Percentiles rank a stretch among this genome's conserved stretches.
Conservation (phyloP, 2,329 filamentous ascomycete species). For the Penicillium polonicum region DNA sequence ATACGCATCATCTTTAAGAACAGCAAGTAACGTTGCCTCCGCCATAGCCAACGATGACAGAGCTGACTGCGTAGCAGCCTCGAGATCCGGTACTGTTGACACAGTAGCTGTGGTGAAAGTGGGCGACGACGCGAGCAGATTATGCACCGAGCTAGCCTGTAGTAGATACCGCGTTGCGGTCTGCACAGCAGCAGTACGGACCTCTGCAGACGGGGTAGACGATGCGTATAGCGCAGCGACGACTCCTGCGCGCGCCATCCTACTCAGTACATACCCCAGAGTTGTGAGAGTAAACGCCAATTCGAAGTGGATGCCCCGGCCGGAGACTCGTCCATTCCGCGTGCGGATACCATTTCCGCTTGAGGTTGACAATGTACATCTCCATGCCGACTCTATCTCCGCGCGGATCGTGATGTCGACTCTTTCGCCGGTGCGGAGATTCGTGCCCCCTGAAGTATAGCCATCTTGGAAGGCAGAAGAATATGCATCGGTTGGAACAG, state of each 20-base stretch:
- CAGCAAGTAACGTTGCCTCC: constrained; percentile 84
- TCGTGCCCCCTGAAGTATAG: not conserved
- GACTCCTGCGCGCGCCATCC: constrained; percentile 70
- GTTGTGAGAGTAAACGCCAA: constrained; percentile 75
- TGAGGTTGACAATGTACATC: constrained; percentile 70
- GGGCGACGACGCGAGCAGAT: constrained; percentile 63
- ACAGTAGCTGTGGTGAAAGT: constrained; percentile 34
- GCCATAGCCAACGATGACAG: constrained; percentile 65
- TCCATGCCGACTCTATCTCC: constrained; percentile 73
- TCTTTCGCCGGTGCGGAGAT: constrained; percentile 53
- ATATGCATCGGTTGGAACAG: not conserved
- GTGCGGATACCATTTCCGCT: constrained; percentile 35
- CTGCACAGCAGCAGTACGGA: constrained; percentile 68
- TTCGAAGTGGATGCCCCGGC: constrained; percentile 78
- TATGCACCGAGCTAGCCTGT: constrained; percentile 74
- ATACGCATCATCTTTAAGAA: constrained; percentile 93
- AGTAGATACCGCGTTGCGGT: constrained; percentile 75
- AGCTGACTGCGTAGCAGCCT: constrained; percentile 43
- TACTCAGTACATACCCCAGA: constrained; percentile 70
- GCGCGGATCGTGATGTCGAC: constrained; percentile 67
- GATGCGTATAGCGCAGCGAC: constrained; percentile 68
- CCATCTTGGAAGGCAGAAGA: not conserved
- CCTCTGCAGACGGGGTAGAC: constrained; percentile 62
- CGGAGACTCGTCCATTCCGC: constrained; percentile 65
- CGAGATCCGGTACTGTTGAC: constrained; percentile 47